Evolutionary conservation across 179 eudicot genomes (phyloP).

Genomic region (Sideroxylon spinosum): DNA sequence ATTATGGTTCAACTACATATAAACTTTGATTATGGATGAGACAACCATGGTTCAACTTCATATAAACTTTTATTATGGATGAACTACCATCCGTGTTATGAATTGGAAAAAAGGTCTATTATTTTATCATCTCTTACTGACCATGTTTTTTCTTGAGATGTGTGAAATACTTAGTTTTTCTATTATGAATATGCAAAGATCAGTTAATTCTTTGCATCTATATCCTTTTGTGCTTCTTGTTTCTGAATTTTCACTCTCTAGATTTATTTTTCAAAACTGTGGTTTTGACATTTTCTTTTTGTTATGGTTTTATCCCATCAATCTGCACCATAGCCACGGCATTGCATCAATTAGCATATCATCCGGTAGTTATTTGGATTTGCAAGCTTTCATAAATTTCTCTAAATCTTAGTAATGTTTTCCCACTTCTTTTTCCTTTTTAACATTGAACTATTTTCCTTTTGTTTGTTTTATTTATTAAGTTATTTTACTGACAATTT

Average conservation of each 20-base stretch:
- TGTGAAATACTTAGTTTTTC: background rate
- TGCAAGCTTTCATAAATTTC: background rate
- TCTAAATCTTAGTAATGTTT: background rate
- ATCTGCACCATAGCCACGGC: background rate
- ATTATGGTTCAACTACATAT: background rate
- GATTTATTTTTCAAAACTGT: background rate
- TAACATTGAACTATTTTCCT: background rate
- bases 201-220: background rate
- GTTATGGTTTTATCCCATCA: background rate
- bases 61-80: background rate
- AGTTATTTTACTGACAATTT: slow-evolving; percentile 7
- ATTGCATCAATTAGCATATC: background rate
- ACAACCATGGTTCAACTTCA: background rate
- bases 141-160: background rate
- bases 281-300: background rate
- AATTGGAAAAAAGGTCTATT: background rate
- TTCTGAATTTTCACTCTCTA: background rate
- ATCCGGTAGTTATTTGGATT: background rate
- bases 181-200: background rate
- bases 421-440: background rate
- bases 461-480: background rate
- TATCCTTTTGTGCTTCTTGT: background rate
- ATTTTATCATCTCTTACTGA: background rate
- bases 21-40: no score
- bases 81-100: background rate